Base-by-base conservation (phyloP, 2,329 filamentous ascomycete species). In the Plectosphaerella plurivora region DNA sequence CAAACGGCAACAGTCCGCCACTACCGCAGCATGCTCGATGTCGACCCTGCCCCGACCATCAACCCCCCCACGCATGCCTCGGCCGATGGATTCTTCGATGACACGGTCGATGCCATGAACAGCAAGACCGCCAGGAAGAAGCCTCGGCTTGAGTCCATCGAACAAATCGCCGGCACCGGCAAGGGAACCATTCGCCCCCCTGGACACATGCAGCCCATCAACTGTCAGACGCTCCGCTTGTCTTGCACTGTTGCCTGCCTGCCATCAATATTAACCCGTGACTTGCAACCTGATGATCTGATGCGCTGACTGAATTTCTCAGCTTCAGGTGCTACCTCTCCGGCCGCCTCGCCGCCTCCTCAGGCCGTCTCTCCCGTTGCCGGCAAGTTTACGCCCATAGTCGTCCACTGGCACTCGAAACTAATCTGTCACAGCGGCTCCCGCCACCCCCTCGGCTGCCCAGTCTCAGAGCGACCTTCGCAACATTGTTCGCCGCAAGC, bases 401-500 rank as follows among this genome's bases (percentile, higher is more conserved):
- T 63, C 65, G 64, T 63, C 63, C 59, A 54, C 60, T 56, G 60
- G 59, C 62, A 71, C 72, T 71, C 68, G 74, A 66, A 51, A 53
- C 47, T 53, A 45, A 45, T 52, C 58, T 56, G 57, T 63, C 58
- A 52, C 61, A 65, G 65, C 65, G 16, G 47, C 36, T 41, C 47
- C 47, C 18, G 16, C n/a, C 18, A 18, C 51, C 51, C 62, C 68
- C 49, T 63, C 66, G 60, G 68, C 67, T 63, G 61, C 66, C 55
- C 59, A 65, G 50, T 78, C 82, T 60, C 74, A 79, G 61, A 82
- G 77, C 66, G 88, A 91, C 66, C 87, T 87, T 81, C 87, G 87
- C 74, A 97, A 99, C 80, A 96, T 99, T 71, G 93, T 99, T 65
- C 90, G 94, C 74, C 86, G 94, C 74, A 99, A 99, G 82, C 80